These are phyloP conservation scores for Globisporangium rhizosaccharum DNA, from an alignment of 352 stramenopile genomes.

Conservation along the genomic window DNA sequence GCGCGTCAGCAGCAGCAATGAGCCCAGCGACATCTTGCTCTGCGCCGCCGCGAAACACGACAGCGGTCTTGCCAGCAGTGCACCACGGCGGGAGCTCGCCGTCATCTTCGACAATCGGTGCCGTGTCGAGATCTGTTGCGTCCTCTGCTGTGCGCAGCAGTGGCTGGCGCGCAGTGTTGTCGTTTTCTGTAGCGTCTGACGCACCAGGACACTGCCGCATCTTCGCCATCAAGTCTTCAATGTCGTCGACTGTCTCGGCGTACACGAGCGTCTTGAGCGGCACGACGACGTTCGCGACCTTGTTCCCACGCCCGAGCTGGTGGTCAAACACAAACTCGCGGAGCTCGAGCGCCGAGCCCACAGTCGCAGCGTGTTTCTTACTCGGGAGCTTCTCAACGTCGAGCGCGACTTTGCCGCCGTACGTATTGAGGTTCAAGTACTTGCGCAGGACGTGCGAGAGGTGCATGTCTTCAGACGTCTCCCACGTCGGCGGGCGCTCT, in stretches of 20 bases:
- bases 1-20: slow-evolving; percentile 28
- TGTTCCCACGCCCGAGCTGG: slow-evolving; percentile 52
- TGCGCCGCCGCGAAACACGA: slow-evolving; percentile 42
- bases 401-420: slow-evolving; percentile 41
- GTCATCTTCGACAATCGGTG: background rate
- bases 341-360: slow-evolving; percentile 40
- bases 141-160: background rate
- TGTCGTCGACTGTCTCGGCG: slow-evolving; percentile 38
- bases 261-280: slow-evolving; percentile 52
- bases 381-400: slow-evolving; percentile 17
- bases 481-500: slow-evolving; percentile 41
- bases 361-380: slow-evolving; percentile 39
- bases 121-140: background rate
- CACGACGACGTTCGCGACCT: slow-evolving; percentile 37
- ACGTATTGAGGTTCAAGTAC: slow-evolving; percentile 62
- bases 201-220: slow-evolving; percentile 21
- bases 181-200: background rate
- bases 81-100: slow-evolving; percentile 27
- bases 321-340: slow-evolving; percentile 60
- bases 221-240: slow-evolving; percentile 33
- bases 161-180: background rate
- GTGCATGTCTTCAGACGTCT: slow-evolving; percentile 59
- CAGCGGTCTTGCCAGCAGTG: slow-evolving; percentile 33
- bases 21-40: slow-evolving; percentile 41
- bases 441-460: slow-evolving; percentile 59